These are phyloP conservation scores for Pestalotiopsis sp. DNA, from an alignment of 2,329 filamentous ascomycete genomes.

Conservation along the genomic window DNA sequence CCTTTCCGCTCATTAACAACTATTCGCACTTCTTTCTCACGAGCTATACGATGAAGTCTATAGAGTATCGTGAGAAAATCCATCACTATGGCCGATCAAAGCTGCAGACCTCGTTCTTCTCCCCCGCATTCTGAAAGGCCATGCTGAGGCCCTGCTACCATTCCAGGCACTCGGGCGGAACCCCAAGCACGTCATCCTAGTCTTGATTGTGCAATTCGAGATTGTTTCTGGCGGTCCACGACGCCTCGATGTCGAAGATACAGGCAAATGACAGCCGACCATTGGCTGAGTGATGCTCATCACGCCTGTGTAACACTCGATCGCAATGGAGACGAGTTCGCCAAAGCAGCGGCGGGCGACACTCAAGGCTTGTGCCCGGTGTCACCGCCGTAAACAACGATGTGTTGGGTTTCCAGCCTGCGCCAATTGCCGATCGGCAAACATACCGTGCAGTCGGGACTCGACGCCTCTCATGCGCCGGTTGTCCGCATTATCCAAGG, in stretches of 20 bases:
- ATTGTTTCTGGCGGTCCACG: background rate
- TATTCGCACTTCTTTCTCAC: too few relatives aligned
- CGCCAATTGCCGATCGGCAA: background rate
- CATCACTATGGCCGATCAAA: background rate
- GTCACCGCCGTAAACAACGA: conserved; percentile 2
- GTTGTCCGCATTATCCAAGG: background rate
- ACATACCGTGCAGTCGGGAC: background rate
- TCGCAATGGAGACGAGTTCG: background rate
- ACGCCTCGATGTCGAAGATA: background rate
- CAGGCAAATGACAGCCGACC: background rate
- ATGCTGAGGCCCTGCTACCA: background rate
- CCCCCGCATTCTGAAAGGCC: background rate
- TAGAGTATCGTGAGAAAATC: too few relatives aligned
- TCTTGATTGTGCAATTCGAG: background rate
- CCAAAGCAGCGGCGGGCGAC: background rate
- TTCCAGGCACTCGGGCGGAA: background rate
- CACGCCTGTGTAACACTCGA: background rate
- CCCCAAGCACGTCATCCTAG: background rate
- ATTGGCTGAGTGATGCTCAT: background rate
- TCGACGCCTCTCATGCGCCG: background rate
- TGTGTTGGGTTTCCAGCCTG: background rate
- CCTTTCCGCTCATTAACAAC: too few relatives aligned
- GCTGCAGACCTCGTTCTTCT: background rate
- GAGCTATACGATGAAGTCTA: too few relatives aligned
- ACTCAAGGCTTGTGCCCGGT: background rate